These are phyloP conservation scores for Leucosporidium yakuticum DNA, from an alignment of 768 basidiomycete genomes.

Conservation along the genomic window DNA sequence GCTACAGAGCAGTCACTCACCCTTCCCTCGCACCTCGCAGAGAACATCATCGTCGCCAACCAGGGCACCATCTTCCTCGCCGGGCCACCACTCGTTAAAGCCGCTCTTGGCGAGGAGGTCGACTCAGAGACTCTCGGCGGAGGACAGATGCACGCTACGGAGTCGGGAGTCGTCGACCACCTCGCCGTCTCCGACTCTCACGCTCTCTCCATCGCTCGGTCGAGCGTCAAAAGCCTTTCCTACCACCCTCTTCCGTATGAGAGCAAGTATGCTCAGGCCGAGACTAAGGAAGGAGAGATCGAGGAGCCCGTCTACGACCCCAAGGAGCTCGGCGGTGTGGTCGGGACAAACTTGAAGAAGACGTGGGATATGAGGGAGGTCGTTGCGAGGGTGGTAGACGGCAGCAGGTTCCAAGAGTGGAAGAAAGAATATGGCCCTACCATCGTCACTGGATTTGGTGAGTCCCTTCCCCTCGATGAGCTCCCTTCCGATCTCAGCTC, in stretches of 20 bases:
- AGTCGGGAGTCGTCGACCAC: constrained; percentile 73
- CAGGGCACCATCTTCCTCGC: constrained; percentile 92
- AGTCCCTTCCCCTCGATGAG: not conserved
- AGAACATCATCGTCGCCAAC: constrained; percentile 76
- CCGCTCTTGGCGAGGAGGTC: constrained; percentile 86
- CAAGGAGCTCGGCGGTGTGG: constrained; percentile 80
- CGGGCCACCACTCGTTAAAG: constrained; percentile 88
- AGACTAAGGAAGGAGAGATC: constrained; percentile 37
- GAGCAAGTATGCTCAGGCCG: not conserved
- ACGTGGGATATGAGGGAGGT: constrained; percentile 91
- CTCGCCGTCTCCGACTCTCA: constrained; percentile 79
- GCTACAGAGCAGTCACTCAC: too few species aligned
- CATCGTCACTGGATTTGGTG: constrained; percentile 62
- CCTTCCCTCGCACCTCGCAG: not conserved
- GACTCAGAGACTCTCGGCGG: constrained; percentile 89
- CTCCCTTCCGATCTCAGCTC: not conserved
- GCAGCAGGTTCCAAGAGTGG: constrained; percentile 86
- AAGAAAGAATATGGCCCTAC: constrained; percentile 92
- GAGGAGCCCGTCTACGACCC: constrained; percentile 73
- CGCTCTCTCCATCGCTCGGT: constrained; percentile 71
- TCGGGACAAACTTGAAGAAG: constrained; percentile 81
- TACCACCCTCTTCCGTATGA: not conserved
- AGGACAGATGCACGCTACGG: constrained; percentile 82
- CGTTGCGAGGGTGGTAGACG: constrained; percentile 83
- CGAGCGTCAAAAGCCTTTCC: constrained; percentile 56